Base-by-base conservation (phyloP, 441 rosid genomes). In the Syzygium syzygioides region DNA sequence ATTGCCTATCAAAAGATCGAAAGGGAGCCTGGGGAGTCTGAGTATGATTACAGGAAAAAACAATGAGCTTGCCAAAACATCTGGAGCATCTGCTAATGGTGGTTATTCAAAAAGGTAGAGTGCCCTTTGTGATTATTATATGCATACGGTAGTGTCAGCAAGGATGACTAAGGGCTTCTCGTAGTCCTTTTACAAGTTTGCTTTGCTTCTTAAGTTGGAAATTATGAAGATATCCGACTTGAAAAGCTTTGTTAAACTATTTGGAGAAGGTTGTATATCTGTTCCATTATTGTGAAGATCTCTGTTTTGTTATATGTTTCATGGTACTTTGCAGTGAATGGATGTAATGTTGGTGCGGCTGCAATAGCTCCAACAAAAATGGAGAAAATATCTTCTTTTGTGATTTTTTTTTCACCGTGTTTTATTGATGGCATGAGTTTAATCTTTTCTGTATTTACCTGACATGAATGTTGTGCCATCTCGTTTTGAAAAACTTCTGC, bases 21-120 rank as follows among this genome's bases (percentile, higher is more conserved):
- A 96, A 95, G 99, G 98, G 92, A 97, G 99, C 91, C 94, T 98
- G 93, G 99, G 99, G 89, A 98, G 98, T 92, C 94, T 97, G 92
- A 98, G 94, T 91, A 94, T 95, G 97, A 95, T 97, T 87, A 96
- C 95, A 8, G 98, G 98, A 89, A 98, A 95, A 93, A 93, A 91
- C 91, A 94, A 91, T 88, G 98, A 95, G 80, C 87, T 59, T 88
- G 97, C 93, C 83, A 96, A 95, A 95, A 87, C 93, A 87, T 93
- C 97, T 25, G 98, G 95, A 90, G 92, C 94, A 83, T 93, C 98
- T 90, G 96, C 98, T 55, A 96, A 96, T 89, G 99, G 98, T 86
- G 96, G 86, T 92, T 93, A 96, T 93, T 95, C 98, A 53, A 97
- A 95, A 92, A 97, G 99, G 99, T 94, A 93, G 85, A 90, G 86